Percentiles rank a stretch among this genome's conserved stretches.
phyloP scores from a whole-genome alignment of 75 land plant species.

The Sequoiadendron giganteum region DNA sequence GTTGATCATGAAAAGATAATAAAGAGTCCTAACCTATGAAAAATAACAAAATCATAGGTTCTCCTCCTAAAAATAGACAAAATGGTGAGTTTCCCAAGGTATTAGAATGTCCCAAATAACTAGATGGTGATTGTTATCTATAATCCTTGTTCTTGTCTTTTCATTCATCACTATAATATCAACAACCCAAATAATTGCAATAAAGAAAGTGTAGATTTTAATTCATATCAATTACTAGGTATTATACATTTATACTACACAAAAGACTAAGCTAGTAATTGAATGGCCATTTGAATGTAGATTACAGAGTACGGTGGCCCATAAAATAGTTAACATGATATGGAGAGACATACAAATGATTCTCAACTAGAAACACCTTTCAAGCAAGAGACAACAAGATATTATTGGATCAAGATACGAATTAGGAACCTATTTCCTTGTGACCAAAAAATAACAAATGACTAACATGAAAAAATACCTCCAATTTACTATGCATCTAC shows the following conservation, averaged over 20 bases:
- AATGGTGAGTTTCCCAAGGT: not conserved
- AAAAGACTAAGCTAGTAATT: no score
- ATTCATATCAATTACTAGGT: no score
- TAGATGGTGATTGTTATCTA: not conserved
- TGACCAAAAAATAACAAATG: no score
- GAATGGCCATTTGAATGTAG: no score
- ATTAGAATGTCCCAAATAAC: not conserved
- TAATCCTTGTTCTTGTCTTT: not conserved
- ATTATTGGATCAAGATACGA: not conserved
- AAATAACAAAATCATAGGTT: not conserved
- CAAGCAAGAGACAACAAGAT: not conserved
- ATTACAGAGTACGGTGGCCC: no score
- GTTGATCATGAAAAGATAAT: not conserved
- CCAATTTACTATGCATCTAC: no score
- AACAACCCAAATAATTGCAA: no score
- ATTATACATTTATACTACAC: no score
- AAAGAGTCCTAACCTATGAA: not conserved
- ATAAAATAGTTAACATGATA: not conserved
- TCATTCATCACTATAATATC: not conserved
- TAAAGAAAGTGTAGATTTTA: no score
- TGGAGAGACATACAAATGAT: not conserved
- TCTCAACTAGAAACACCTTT: not conserved
- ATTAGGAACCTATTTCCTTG: not conserved
- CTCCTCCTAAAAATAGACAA: not conserved
- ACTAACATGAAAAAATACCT: no score